Conservation (phyloP, 306 rosid species). For the Lathyrus tuberosus region DNA sequence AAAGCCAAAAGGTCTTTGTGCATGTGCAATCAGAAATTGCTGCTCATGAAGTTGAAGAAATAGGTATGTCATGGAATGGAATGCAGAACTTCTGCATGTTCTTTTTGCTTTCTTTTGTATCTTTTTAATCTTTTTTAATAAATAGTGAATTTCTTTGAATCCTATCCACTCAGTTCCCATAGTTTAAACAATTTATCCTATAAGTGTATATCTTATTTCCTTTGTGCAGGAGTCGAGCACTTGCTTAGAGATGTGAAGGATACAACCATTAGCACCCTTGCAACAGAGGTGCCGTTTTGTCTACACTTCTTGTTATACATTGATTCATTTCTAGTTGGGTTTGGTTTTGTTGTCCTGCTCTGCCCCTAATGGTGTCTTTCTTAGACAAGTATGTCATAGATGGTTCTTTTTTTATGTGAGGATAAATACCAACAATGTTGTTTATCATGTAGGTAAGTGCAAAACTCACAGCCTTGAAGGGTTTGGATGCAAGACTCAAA, state of each 20-base stretch:
- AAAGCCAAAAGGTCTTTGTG: conserved; percentile 87
- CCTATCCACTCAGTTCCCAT: neutral
- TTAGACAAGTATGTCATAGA: conserved; percentile 1
- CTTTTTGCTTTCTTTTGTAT: neutral
- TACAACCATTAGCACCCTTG: conserved; percentile 80
- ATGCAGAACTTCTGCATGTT: conserved; percentile 6
- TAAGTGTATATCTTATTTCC: conserved; percentile 30
- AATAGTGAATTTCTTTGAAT: neutral
- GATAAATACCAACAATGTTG: neutral
- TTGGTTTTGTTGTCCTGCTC: conserved; percentile 12
- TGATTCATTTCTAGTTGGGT: neutral
- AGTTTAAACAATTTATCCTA: neutral
- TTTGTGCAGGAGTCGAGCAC: conserved; percentile 80
- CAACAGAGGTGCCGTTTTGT: conserved; percentile 35
- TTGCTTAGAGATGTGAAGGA: conserved; percentile 64
- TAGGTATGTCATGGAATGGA: conserved; percentile 58
- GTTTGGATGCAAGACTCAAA: conserved; percentile 79
- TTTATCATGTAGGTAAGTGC: conserved; percentile 64
- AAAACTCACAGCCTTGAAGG: conserved; percentile 86
- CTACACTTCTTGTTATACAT: conserved; percentile 5
- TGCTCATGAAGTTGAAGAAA: conserved; percentile 92
- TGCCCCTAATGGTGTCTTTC: neutral
- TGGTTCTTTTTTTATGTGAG: conserved; percentile 7
- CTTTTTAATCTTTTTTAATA: neutral
- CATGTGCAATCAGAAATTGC: conserved; percentile 90